Evolutionary conservation across 345 rosid species (phyloP), one percentile per base, ranked within the genome.

Genomic region (Eucalyptus melliodora): DNA sequence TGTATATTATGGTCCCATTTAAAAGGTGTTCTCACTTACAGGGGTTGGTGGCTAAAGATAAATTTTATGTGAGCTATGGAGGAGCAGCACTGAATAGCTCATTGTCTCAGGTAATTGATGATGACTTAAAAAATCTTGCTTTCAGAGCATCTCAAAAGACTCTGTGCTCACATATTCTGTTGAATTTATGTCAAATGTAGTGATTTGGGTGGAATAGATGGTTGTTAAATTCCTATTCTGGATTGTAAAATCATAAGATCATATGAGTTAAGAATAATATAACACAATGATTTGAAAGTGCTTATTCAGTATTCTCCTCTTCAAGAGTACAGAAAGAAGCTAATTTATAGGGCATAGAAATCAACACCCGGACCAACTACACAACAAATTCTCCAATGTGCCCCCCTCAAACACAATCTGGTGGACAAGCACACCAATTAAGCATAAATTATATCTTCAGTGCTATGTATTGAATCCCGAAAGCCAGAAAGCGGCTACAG

Each of bases 21-120:
- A 27, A 69, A 44, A 72, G 51, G 15, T 19, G 40, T 90, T 89
- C 34, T 88, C 40, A 11, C 67, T 88, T 45, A 50, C 88, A 98
- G 99, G 99, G 99, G 67, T 91, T 98, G 93, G 92, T 97, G 83
- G 99, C 99, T 12, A 97, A 96, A 92, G 99, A 97, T 94, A 96
- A 95, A 90, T 96, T 98, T 89, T 97, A 96, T 91, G 99, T 98
- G 87, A 97, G 99, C 96, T 98, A 98, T 93, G 87, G 96, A 93
- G 99, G 98, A 11, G 94, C 96, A 88, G 96, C 99, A 53, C 91
- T 96, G 16, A 94, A 95, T 89, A 92, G 93, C 47, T 95, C 99
- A 3, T 91, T 96, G 90, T 94, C 99, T 82, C 96, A 96, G 97
- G 99, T 97, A 92, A 90, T 62, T 40, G 47, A 14, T 77, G 85